A percentile compares a stretch with the other conserved stretches of the same genome.
Evolutionary conservation across 164 flowering plant genomes (phyloP).

Genomic region (Protea cynaroides): DNA sequence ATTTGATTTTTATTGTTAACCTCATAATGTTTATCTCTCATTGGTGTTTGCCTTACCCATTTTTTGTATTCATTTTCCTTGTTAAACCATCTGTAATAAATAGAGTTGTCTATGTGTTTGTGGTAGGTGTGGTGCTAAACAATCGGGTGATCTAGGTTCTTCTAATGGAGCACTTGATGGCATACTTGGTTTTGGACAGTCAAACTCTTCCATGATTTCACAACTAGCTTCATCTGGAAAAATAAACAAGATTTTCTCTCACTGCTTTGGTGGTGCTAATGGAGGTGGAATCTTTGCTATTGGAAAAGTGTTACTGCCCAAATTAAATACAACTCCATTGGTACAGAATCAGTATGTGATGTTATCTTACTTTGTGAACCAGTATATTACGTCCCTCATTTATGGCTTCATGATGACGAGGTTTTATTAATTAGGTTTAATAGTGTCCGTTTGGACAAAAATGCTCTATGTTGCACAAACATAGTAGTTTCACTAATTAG

Average conservation of each 20-base stretch:
- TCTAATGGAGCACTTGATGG: slow-evolving; percentile 82
- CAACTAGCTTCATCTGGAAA: slow-evolving; percentile 79
- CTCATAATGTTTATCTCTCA: no score
- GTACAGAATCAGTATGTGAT: slow-evolving; percentile 75
- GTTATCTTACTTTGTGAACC: background rate
- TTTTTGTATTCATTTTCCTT: no score
- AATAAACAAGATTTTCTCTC: slow-evolving; percentile 74
- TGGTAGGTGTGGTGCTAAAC: slow-evolving; percentile 18
- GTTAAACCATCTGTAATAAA: no score
- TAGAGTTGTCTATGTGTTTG: slow-evolving; percentile 2
- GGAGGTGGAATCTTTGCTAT: slow-evolving; percentile 98
- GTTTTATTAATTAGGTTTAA: no score
- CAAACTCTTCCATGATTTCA: slow-evolving; percentile 84
- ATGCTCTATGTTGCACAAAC: no score
- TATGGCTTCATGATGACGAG: no score
- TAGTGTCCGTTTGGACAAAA: no score
- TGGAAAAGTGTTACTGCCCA: slow-evolving; percentile 79
- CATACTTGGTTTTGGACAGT: slow-evolving; percentile 16
- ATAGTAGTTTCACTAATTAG: no score
- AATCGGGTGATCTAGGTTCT: slow-evolving; percentile 71
- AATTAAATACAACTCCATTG: slow-evolving; percentile 69
- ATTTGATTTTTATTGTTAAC: no score
- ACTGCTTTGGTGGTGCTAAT: slow-evolving; percentile 65
- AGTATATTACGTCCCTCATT: background rate
- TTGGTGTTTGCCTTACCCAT: no score